A percentile compares a stretch with the other conserved stretches of the same genome.
phyloP scores from a whole-genome alignment of 2,329 filamentous ascomycete genomes.

The Nigrograna mackinnonii region DNA sequence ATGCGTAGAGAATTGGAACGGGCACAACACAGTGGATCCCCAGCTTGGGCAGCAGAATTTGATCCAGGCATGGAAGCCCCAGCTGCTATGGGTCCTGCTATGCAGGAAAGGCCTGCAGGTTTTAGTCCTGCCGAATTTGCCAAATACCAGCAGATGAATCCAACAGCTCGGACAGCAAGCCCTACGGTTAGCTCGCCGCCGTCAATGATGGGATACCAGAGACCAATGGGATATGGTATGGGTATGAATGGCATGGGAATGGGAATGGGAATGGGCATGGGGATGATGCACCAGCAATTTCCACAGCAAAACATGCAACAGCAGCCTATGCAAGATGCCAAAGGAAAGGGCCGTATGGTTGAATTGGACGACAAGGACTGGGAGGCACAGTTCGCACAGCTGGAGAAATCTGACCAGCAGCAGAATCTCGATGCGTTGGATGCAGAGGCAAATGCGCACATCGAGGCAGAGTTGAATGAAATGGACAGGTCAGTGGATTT shows the following conservation, averaged over 20 bases:
- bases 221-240: conserved; percentile 49
- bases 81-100: conserved; percentile 73
- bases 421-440: conserved; percentile 55
- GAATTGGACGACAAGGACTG: conserved; percentile 92
- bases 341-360: conserved; percentile 81
- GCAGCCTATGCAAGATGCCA: conserved; percentile 59
- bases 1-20: conserved; percentile 67
- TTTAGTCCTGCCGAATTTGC: conserved; percentile 88
- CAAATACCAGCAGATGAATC: conserved; percentile 72
- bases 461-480: conserved; percentile 85
- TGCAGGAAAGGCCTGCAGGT: conserved; percentile 55
- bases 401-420: conserved; percentile 69
- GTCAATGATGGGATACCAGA: conserved; percentile 58
- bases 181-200: conserved; percentile 49
- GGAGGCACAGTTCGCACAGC: conserved; percentile 94
- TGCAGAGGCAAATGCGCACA: conserved; percentile 69
- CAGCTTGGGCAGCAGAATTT: conserved; percentile 68
- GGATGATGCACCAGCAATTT: conserved; percentile 46
- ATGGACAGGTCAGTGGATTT: conserved; percentile 89
- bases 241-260: conserved; percentile 56
- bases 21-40: conserved; percentile 55
- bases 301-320: conserved; percentile 51
- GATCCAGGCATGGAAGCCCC: conserved; percentile 61
- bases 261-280: conserved; percentile 59
- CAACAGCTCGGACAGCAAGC: conserved; percentile 62